A percentile compares a stretch with the other conserved stretches of the same genome.
phyloP scores from a whole-genome alignment of 257 asterid species.

The Solanum pennellii region DNA sequence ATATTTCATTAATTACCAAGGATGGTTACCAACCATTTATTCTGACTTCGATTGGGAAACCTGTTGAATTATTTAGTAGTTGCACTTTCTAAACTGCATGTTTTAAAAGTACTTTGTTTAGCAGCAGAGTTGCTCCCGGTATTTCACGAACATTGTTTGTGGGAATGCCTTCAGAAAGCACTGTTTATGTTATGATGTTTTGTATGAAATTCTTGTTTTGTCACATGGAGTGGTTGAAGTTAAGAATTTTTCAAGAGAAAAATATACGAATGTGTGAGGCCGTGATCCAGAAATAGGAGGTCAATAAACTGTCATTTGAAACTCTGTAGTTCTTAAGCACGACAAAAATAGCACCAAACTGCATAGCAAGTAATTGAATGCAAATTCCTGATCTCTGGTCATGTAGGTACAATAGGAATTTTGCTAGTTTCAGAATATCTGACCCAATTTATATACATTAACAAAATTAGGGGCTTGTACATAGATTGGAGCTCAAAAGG shows the following conservation, averaged over 20 bases:
- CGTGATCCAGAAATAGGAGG: neutral
- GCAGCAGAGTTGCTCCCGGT: neutral
- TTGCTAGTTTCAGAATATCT: neutral
- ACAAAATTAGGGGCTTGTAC: neutral
- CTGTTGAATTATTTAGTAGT: neutral
- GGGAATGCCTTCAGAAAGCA: neutral
- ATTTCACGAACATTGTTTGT: neutral
- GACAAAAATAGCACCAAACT: neutral
- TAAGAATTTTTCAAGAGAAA: neutral
- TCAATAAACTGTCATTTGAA: neutral
- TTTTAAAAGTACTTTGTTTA: neutral
- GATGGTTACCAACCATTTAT: neutral
- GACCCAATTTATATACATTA: neutral
- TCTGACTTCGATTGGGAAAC: neutral
- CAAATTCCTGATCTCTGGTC: neutral
- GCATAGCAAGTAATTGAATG: neutral
- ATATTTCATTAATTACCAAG: neutral
- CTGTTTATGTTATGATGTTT: neutral
- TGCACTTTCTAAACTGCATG: neutral
- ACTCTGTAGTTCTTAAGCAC: neutral
- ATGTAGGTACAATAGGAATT: neutral
- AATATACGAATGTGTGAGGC: neutral
- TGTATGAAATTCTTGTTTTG: neutral
- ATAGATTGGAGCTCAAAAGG: neutral
- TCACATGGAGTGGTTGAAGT: neutral